phyloP scores from a whole-genome alignment of 2,329 filamentous ascomycete genomes.

The Trichophyton rubrum region DNA sequence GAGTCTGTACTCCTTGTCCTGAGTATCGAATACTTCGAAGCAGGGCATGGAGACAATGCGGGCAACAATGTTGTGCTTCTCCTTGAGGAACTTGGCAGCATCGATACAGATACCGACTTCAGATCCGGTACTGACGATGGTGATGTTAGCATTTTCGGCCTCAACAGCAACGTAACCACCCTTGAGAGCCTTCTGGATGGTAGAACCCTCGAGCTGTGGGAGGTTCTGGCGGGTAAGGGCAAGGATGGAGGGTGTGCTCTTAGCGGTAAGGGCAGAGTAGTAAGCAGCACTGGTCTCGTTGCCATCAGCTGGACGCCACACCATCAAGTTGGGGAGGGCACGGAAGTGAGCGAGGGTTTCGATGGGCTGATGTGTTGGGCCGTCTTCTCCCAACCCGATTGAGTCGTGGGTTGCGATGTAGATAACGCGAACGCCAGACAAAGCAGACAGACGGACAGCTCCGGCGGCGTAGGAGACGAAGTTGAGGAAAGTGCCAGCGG shows the following conservation, averaged over 20 bases:
- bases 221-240: slow-evolving; percentile 97
- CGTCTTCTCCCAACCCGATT: slow-evolving; percentile 97
- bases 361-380: slow-evolving; percentile 96
- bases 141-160: slow-evolving; percentile 69
- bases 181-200: slow-evolving; percentile 79
- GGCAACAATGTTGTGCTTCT: slow-evolving; percentile 74
- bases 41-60: slow-evolving; percentile 94
- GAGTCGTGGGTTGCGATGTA: slow-evolving; percentile 98
- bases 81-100: slow-evolving; percentile 77
- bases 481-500: slow-evolving; percentile 95
- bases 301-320: slow-evolving; percentile 95
- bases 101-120: slow-evolving; percentile 92
- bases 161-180: slow-evolving; percentile 89
- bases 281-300: slow-evolving; percentile 98
- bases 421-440: slow-evolving; percentile 82
- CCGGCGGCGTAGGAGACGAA: slow-evolving; percentile 97
- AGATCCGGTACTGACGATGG: slow-evolving; percentile 86
- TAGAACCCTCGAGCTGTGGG: slow-evolving; percentile 89
- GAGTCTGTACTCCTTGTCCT: slow-evolving; percentile 89
- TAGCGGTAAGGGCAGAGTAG: slow-evolving; percentile 84
- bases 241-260: slow-evolving; percentile 81
- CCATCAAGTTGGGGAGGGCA: slow-evolving; percentile 96
- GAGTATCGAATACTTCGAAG: slow-evolving; percentile 90
- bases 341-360: slow-evolving; percentile 98
- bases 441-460: slow-evolving; percentile 81